Evolutionary conservation across 1,284 basidiomycete species (phyloP), one percentile per base, ranked within the genome.

Genomic region (Sphagnurus paluster): DNA sequence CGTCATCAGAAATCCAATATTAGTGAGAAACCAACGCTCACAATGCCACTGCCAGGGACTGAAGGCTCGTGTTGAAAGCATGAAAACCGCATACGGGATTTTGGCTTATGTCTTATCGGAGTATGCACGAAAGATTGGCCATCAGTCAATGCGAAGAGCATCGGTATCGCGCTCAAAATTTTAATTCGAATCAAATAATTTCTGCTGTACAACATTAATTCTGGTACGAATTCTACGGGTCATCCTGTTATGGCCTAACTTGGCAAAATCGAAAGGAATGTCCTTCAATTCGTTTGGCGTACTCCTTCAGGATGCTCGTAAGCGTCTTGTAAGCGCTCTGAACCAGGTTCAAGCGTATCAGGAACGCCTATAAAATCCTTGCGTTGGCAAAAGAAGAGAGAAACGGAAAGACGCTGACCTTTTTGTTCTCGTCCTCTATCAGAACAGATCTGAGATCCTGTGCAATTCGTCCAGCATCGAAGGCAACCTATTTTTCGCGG

Each of bases 191-290:
- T n/a, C n/a, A n/a, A n/a, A n/a, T n/a, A n/a, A n/a, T n/a, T n/a
- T n/a, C n/a, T n/a, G n/a, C n/a, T n/a, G n/a, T n/a, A n/a, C n/a
- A n/a, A n/a, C n/a, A n/a, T n/a, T n/a, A n/a, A n/a, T n/a, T n/a
- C n/a, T n/a, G n/a, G n/a, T n/a, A n/a, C n/a, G n/a, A n/a, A n/a
- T n/a, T n/a, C n/a, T n/a, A n/a, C n/a, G n/a, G n/a, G n/a, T n/a
- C n/a, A n/a, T n/a, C n/a, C n/a, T n/a, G n/a, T n/a, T n/a, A n/a
- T n/a, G n/a, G n/a, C n/a, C n/a, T n/a, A n/a, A 13, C 32, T 37
- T 50, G 44, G 5, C 32, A 37, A 23, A 51, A 51, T 24, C 49
- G 28, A 29, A 51, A 51, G 7, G 49, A 41, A 37, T 48, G 46
- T 7, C 42, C 28, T 9, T 51, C 50, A 11, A 51, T 34, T 8